Conservation (phyloP, 2,329 filamentous ascomycete genomes). For the Colletotrichum abscissum region DNA sequence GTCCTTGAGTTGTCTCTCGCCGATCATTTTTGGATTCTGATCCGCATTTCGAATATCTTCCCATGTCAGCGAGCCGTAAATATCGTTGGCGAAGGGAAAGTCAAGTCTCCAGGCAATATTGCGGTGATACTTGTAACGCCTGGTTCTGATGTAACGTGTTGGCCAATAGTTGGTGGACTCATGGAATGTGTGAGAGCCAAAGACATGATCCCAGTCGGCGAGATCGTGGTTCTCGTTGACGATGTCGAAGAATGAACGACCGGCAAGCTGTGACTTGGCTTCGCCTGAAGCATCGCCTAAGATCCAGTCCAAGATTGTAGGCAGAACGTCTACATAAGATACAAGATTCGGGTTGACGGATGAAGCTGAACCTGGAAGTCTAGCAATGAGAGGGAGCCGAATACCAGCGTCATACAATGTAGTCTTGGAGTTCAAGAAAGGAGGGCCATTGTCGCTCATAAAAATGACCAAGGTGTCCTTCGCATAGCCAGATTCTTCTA, state of each 20-base stretch:
- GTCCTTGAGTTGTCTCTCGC: not conserved
- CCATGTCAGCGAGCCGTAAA: not conserved
- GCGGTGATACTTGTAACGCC: conserved; percentile 18
- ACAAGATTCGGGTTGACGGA: not conserved
- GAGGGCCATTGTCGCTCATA: conserved; percentile 60
- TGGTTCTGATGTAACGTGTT: conserved; percentile 56
- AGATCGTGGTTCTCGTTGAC: conserved; percentile 35
- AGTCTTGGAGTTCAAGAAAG: conserved; percentile 63
- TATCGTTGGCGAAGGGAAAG: not conserved
- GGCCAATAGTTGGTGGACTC: conserved; percentile 63
- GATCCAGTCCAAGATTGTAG: not conserved
- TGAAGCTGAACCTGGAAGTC: not conserved
- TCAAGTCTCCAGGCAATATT: not conserved
- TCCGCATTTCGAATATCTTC: not conserved
- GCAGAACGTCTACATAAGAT: not conserved
- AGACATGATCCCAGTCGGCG: conserved; percentile 50
- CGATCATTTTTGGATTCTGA: not conserved
- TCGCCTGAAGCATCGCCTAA: not conserved
- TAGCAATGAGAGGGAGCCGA: not conserved
- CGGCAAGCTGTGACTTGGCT: not conserved
- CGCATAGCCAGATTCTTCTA: conserved; percentile 31
- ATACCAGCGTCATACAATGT: conserved; percentile 53
- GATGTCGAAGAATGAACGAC: not conserved
- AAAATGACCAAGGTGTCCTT: conserved; percentile 59
- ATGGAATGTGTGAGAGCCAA: conserved; percentile 64